A percentile compares a stretch with the other conserved stretches of the same genome.
Evolutionary conservation across 768 basidiomycete genomes (phyloP).

Genomic region (Royoungia palumana): DNA sequence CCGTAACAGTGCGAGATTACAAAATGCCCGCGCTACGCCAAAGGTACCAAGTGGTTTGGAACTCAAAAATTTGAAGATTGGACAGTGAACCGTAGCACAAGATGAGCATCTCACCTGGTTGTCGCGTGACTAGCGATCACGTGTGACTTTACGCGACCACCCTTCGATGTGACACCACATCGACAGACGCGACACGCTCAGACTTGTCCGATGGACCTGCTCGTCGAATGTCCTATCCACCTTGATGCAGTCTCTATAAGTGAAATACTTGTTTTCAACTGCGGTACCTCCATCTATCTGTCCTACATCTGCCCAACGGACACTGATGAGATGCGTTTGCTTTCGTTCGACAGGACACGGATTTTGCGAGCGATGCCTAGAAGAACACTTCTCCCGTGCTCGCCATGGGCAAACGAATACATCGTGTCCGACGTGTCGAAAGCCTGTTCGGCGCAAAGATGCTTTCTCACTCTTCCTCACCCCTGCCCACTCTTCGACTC

Average conservation of each 20-base stretch:
- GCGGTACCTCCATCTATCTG: slow-evolving; percentile 21
- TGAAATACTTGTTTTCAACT: slow-evolving; percentile 29
- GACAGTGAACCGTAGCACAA: no score
- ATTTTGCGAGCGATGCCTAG: slow-evolving; percentile 30
- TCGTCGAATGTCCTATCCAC: slow-evolving; percentile 33
- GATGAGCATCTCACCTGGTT: no score
- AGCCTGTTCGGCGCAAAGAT: slow-evolving; percentile 25
- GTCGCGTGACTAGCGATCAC: no score
- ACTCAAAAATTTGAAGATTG: no score
- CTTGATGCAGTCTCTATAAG: slow-evolving; percentile 27
- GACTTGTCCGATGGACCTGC: slow-evolving; percentile 16
- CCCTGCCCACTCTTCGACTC: slow-evolving; percentile 11
- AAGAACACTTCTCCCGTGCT: slow-evolving; percentile 14
- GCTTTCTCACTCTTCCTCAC: slow-evolving; percentile 27
- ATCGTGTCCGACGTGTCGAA: slow-evolving; percentile 31
- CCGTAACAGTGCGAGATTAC: no score
- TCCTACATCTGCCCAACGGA: background rate
- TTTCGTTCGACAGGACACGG: slow-evolving; percentile 28
- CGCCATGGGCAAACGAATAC: slow-evolving; percentile 3
- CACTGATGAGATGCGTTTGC: slow-evolving; percentile 11
- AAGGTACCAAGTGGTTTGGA: no score
- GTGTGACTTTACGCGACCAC: background rate
- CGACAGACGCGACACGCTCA: background rate
- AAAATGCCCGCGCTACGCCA: no score
- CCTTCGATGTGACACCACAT: background rate